Evolutionary conservation across 148 eudicot species (phyloP), one percentile per base, ranked within the genome.

Genomic region (Oxyria digyna): DNA sequence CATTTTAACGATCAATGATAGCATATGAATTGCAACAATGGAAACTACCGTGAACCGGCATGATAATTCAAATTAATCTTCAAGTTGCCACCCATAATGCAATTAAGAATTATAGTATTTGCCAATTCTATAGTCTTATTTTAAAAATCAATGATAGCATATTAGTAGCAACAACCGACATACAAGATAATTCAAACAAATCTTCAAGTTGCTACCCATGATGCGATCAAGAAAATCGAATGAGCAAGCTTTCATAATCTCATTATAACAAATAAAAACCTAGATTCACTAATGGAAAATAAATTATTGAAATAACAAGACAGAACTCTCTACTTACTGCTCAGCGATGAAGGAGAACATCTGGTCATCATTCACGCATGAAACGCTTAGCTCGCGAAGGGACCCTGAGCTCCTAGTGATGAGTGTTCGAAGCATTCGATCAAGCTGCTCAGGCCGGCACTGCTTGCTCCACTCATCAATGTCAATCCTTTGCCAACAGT

Each of bases 401-500:
- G 88, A 84, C 21, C 93, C 89, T 13, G 62, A 69, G 76, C 88
- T 88, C n/a, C 90, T 71, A 15, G 72, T 31, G 74, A 88, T 78
- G 59, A 88, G 80, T 73, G 82, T n/a, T 1, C 80, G 85, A 54
- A 85, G 78, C 95, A 88, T 80, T 1, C 80, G 85, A 29, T 84
- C 85, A 0, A 85, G 63, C 24, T 73, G 71, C 1, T 84, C 80
- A 2, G 83, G 74, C 38, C 73, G 74, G 42, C 78, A 76, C 40
- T 69, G 63, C 50, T 73, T 68, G 57, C 88, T 84, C 87, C 90
- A 86, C 2, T 88, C 81, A 72, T 81, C 88, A 76, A 88, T 79
- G 75, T 88, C 87, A 9, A 88, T 84, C 62, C 76, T 85, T 78
- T 84, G 95, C 95, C 95, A 88, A 72, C 88, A 88, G 73, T 85